Evolutionary conservation across 2,329 filamentous ascomycete species (phyloP).

Genomic region (Penicillium hordei): DNA sequence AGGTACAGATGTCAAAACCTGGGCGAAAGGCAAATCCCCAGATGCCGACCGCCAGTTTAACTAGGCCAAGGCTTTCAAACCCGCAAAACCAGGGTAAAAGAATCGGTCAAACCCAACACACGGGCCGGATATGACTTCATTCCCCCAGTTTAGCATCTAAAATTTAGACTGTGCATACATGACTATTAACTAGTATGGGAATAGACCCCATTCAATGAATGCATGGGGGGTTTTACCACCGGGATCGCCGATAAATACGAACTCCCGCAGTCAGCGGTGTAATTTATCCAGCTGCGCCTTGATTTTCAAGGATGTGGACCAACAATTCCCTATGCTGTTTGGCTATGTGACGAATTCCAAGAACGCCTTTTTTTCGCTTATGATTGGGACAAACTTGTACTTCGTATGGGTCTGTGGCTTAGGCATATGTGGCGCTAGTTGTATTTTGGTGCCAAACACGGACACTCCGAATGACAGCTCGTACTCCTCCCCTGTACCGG

Average conservation of each 20-base stretch:
- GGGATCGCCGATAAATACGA: constrained; percentile 24
- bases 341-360: neutral
- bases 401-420: constrained; percentile 4
- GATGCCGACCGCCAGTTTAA: constrained; percentile 7
- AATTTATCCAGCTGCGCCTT: constrained; percentile 16
- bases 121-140: constrained; percentile 5
- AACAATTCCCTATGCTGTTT: neutral
- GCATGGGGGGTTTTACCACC: constrained; percentile 13
- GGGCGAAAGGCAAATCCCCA: neutral
- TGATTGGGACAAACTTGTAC: neutral
- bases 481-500: constrained; percentile 2
- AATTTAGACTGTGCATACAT: constrained; percentile 7
- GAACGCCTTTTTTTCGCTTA: neutral
- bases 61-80: neutral
- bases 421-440: constrained; percentile 9
- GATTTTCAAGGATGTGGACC: neutral
- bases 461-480: constrained; percentile 9
- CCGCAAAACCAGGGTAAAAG: neutral
- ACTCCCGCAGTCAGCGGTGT: constrained; percentile 18
- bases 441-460: neutral
- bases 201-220: neutral
- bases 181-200: neutral
- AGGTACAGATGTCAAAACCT: neutral
- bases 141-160: constrained; percentile 1
- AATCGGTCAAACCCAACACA: constrained; percentile 6